These are phyloP conservation scores for Sphagnum tenellum DNA, from an alignment of 225 moss, liverwort and hornwort genomes.

Conservation along the genomic window DNA sequence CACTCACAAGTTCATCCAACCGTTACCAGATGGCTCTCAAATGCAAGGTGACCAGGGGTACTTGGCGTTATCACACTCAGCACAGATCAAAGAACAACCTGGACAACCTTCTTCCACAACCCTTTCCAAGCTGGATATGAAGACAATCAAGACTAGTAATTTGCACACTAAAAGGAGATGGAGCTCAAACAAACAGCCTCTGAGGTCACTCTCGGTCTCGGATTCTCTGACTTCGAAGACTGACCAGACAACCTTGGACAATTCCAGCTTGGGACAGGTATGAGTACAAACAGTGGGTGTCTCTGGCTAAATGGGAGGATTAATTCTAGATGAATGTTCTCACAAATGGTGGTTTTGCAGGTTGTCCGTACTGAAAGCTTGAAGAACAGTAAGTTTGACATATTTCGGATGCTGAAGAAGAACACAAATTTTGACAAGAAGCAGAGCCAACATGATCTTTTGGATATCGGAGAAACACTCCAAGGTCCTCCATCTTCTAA, in stretches of 20 bases:
- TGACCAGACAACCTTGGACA: constrained; percentile 1
- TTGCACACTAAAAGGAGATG: constrained; percentile 18
- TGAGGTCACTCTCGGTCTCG: constrained; percentile 11
- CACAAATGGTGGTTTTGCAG: not conserved
- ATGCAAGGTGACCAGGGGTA: too few relatives aligned
- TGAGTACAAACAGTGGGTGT: not conserved
- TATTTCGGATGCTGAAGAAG: too few relatives aligned
- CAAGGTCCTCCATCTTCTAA: too few relatives aligned
- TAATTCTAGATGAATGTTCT: not conserved
- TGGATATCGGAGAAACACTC: too few relatives aligned
- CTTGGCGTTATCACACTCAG: too few relatives aligned
- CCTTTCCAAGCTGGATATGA: not conserved
- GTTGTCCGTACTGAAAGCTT: constrained; percentile 29
- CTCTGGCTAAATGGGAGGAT: not conserved
- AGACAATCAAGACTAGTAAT: constrained; percentile 2
- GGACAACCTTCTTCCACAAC: too few relatives aligned
- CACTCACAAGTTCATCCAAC: constrained; percentile 10
- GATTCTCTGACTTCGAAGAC: not conserved
- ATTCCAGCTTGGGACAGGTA: constrained; percentile 25
- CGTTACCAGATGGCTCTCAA: not conserved
- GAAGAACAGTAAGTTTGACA: constrained; percentile 2
- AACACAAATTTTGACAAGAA: too few relatives aligned
- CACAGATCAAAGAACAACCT: too few relatives aligned
- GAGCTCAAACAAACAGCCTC: constrained; percentile 18
- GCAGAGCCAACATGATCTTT: too few relatives aligned